Evolutionary conservation across 106 monocot species (phyloP).

Genomic region (Vanilla planifolia): DNA sequence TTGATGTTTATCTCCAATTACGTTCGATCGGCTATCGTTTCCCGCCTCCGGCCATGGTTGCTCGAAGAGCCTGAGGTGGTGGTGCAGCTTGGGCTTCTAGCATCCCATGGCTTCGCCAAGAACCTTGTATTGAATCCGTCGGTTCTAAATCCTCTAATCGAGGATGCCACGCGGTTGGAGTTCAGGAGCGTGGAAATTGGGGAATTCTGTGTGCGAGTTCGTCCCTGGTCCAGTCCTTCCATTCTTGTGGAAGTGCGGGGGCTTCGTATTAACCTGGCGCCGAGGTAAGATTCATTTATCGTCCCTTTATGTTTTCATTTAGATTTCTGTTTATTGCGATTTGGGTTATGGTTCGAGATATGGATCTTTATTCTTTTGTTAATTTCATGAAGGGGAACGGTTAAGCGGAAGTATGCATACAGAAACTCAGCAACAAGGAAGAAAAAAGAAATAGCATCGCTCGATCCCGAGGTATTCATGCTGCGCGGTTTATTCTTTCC

Average conservation of each 20-base stretch:
- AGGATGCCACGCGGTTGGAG: conserved; percentile 13
- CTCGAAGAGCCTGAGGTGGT: conserved; percentile 32
- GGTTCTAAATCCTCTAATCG: conserved; percentile 25
- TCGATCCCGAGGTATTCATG: conserved; percentile 49
- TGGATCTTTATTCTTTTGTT: neutral
- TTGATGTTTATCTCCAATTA: conserved; percentile 41
- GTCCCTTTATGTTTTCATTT: neutral
- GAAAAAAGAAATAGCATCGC: conserved; percentile 15
- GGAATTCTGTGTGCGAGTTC: conserved; percentile 25
- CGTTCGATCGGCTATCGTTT: conserved; percentile 21
- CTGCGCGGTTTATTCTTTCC: neutral
- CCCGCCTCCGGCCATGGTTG: conserved; percentile 51
- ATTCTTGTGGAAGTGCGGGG: conserved; percentile 23
- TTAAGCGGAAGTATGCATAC: neutral
- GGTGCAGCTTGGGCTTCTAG: conserved; percentile 36
- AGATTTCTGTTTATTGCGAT: neutral
- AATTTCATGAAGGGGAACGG: conserved; percentile 19
- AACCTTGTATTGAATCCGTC: conserved; percentile 30
- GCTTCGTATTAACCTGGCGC: conserved; percentile 29
- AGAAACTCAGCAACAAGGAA: conserved; percentile 5
- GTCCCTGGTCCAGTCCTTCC: conserved; percentile 41
- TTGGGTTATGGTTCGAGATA: neutral
- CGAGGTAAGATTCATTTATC: conserved; percentile 22
- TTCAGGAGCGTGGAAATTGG: conserved; percentile 21
- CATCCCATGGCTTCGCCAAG: conserved; percentile 19